Conservation (phyloP, 1,284 basidiomycete genomes). For the Pseudozyma hubeiensis region DNA sequence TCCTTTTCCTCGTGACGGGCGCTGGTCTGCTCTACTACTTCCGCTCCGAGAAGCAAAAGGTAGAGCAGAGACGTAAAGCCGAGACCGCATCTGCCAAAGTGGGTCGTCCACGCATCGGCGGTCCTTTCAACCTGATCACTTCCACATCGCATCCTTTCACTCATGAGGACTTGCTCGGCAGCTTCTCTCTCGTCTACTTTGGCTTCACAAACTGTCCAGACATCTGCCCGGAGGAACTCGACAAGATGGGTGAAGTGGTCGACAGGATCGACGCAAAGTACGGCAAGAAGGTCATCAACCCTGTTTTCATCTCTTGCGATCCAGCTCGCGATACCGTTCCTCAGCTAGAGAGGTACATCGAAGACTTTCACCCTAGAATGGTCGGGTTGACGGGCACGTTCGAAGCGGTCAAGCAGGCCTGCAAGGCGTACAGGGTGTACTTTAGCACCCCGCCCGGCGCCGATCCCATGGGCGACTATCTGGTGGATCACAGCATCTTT, state of each 20-base stretch:
- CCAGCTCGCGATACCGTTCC: slow-evolving; percentile 86
- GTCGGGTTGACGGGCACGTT: slow-evolving; percentile 89
- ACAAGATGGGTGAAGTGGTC: slow-evolving; percentile 91
- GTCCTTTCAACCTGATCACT: slow-evolving; percentile 76
- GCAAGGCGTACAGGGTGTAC: slow-evolving; percentile 96
- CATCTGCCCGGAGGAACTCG: slow-evolving; percentile 97
- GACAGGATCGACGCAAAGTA: slow-evolving; percentile 75
- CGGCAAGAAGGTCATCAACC: slow-evolving; percentile 71
- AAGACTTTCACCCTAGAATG: slow-evolving; percentile 85
- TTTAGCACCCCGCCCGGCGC: slow-evolving; percentile 89
- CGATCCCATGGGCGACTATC: slow-evolving; percentile 83
- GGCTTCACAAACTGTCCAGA: slow-evolving; percentile 83
- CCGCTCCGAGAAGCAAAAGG: slow-evolving; percentile 79
- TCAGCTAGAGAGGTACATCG: slow-evolving; percentile 72
- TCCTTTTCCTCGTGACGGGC: slow-evolving; percentile 84
- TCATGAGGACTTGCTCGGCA: slow-evolving; percentile 84
- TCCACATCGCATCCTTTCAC: slow-evolving; percentile 74
- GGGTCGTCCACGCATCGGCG: slow-evolving; percentile 83
- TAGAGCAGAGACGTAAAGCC: slow-evolving; percentile 45
- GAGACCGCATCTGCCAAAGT: slow-evolving; percentile 68
- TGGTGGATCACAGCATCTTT: slow-evolving; percentile 84
- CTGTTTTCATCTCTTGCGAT: slow-evolving; percentile 95
- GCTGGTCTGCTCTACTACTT: slow-evolving; percentile 89
- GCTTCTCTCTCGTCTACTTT: slow-evolving; percentile 82
- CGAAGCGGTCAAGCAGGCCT: slow-evolving; percentile 84